Evolutionary conservation across 2,329 filamentous ascomycete genomes (phyloP), one percentile per base, ranked within the genome.

Genomic region (Ramichloridium luteum): DNA sequence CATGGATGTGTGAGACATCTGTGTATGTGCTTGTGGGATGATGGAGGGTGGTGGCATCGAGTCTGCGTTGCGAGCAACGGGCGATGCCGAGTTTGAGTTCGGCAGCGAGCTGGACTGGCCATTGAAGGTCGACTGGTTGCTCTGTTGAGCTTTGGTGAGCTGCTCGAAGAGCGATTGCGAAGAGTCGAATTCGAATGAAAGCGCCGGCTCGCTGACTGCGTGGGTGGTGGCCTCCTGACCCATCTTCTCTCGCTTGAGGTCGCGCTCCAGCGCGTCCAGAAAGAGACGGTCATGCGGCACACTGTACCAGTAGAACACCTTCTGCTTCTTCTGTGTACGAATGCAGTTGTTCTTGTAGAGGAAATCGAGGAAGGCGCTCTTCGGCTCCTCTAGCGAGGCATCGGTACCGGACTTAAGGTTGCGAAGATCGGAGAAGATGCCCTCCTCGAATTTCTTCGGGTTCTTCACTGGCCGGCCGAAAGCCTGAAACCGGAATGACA

Each of bases 281-380:
- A 98, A 98, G 31, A 98, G 75, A 33, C 90, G 77, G 61, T 98
- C 90, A 58, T 98, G 90, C 1, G 90, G 90, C 28, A 98, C 90
- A 65, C 86, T 94, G 64, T 96, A 98, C 90, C 90, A 98, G 66
- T 96, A 98, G 55, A 98, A 98, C 45, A 98, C 90, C 69, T 98
- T 98, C 57, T 98, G 90, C 72, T 98, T 98, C 76, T 98, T 98
- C 62, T 98, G 90, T 22, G 90, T 98, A 48, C 90, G 79, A 49
- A 98, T 98, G 71, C 90, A 98, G 68, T 98, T 98, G 73, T 98
- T 98, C 72, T 98, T 98, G 75, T 98, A 98, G 27, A 98, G 70
- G 59, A 96, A 98, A 61, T 98, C 90, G 40, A 98, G 73, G 64
- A 98, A 98, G 2, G 82, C 79, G 63, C 88, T 96, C 71, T 98